Base-by-base conservation (phyloP, 2,329 filamentous ascomycete genomes). In the Cordyceps javanica region DNA sequence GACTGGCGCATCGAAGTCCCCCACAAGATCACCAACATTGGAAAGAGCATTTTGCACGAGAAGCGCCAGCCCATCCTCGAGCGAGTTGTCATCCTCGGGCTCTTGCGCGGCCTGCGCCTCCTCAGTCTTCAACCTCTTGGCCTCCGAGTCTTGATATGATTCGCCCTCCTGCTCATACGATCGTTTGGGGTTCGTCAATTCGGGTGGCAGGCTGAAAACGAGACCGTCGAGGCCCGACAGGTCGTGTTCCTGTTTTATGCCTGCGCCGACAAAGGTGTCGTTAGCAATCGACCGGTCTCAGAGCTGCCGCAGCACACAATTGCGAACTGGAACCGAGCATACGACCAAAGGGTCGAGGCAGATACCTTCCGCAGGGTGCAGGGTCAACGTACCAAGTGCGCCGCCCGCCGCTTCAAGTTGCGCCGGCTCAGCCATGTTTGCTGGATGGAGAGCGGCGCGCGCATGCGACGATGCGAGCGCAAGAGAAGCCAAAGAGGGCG, bases 381-480 rank as follows among this genome's bases (percentile, higher is more conserved):
- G 19, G 10, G 50, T 26, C 46, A 55, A 65, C 71, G 62, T 69
- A 75, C 73, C 70, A 69, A 69, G 63, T 68, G 65, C 62, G 67
- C 67, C 62, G 65, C 68, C 64, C 63, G 67, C 62, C 67, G 65
- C 60, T 42, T 70, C 65, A 62, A 69, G 66, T 64, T 70, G 72
- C 63, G 70, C 71, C 64, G 71, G 66, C 68, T 74, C 72, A 68
- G 71, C 72, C 72, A 75, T 75, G 62, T 63, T 54, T 73, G 69
- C 65, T 66, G 67, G 64, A 67, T 19, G 14, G 36, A 42, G 55
- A 57, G 45, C 13, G 53, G 19, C 28, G 28, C 34, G 55, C 55
- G 55, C 55, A 57, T 57, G 45, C 34, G 50, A 42, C 39, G 48
- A 59, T 60, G 61, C 59, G 60, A 59, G 59, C 57, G 61, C 59